A percentile compares a stretch with the other conserved stretches of the same genome.
phyloP scores from a whole-genome alignment of 768 basidiomycete species.

The Suillus occidentalis region DNA sequence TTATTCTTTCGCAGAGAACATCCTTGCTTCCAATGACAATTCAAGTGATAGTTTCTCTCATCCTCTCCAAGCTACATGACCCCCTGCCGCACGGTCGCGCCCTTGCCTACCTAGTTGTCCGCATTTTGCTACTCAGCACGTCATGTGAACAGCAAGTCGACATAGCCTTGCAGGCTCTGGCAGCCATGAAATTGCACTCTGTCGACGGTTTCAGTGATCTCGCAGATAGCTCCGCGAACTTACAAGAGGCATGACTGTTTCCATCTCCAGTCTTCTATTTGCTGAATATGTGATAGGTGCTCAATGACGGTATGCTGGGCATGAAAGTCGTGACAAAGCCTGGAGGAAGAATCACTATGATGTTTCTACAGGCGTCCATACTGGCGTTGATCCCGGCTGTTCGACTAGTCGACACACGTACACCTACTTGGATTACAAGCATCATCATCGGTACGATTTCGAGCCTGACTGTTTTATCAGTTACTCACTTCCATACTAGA shows the following conservation, averaged over 20 bases:
- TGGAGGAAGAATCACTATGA: conserved; percentile 52
- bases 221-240: conserved; percentile 3
- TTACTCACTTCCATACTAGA: conserved; percentile 4
- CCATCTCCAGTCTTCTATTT: not conserved
- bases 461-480: not conserved
- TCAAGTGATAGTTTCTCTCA: conserved; percentile 41
- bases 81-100: conserved; percentile 51
- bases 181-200: conserved; percentile 44
- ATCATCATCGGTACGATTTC: conserved; percentile 33
- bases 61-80: conserved; percentile 55
- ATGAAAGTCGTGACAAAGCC: conserved; percentile 59
- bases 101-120: conserved; percentile 61
- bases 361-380: conserved; percentile 59
- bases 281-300: conserved; percentile 36
- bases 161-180: conserved; percentile 48
- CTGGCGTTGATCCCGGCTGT: conserved; percentile 52
- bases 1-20: conserved; percentile 51
- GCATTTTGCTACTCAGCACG: conserved; percentile 55
- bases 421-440: conserved; percentile 50
- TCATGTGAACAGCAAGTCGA: conserved; percentile 61
- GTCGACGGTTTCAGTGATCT: conserved; percentile 44
- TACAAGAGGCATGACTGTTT: conserved; percentile 30
- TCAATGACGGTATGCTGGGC: conserved; percentile 44
- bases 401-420: conserved; percentile 39
- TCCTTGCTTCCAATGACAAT: conserved; percentile 51